Evolutionary conservation across 495 filamentous ascomycete genomes (phyloP).

Genomic region (Hypoxylon lienhwacheense): DNA sequence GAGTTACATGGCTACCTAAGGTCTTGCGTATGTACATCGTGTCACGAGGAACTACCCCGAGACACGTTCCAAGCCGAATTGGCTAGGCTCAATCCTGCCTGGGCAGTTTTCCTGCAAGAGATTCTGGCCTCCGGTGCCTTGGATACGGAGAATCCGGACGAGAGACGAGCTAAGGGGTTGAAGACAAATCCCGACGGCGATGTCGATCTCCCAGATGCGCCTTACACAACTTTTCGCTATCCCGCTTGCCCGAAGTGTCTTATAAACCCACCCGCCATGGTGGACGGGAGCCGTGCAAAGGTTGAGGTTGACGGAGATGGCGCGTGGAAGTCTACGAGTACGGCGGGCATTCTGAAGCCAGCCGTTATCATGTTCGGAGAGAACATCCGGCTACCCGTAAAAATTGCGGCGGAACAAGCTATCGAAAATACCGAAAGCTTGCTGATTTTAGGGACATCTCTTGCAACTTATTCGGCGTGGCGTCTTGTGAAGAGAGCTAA

Average conservation of each 20-base stretch:
- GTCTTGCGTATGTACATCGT: slow-evolving; percentile 78
- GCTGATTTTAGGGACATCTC: slow-evolving; percentile 80
- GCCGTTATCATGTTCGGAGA: slow-evolving; percentile 96
- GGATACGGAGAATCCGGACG: slow-evolving; percentile 72
- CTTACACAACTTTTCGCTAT: slow-evolving; percentile 88
- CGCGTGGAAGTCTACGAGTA: slow-evolving; percentile 70
- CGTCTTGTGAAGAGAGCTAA: slow-evolving; percentile 80
- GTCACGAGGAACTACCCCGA: slow-evolving; percentile 66
- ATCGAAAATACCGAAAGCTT: slow-evolving; percentile 74
- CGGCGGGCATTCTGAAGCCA: slow-evolving; percentile 83
- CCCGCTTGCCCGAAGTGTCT: slow-evolving; percentile 85
- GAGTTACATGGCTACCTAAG: slow-evolving; percentile 92
- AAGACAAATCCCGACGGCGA: slow-evolving; percentile 93
- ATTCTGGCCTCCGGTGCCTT: slow-evolving; percentile 73
- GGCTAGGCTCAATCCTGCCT: slow-evolving; percentile 77
- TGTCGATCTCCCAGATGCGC: slow-evolving; percentile 84
- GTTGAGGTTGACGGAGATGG: slow-evolving; percentile 81
- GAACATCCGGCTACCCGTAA: slow-evolving; percentile 68
- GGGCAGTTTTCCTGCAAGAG: slow-evolving; percentile 74
- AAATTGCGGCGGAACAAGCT: slow-evolving; percentile 73
- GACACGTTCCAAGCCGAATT: slow-evolving; percentile 75
- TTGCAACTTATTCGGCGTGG: slow-evolving; percentile 96
- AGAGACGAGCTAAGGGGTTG: slow-evolving; percentile 67
- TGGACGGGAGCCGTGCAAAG: slow-evolving; percentile 56
- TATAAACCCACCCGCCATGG: slow-evolving; percentile 59